Conservation (phyloP, 352 stramenopile genomes). For the Pythium periplocum region DNA sequence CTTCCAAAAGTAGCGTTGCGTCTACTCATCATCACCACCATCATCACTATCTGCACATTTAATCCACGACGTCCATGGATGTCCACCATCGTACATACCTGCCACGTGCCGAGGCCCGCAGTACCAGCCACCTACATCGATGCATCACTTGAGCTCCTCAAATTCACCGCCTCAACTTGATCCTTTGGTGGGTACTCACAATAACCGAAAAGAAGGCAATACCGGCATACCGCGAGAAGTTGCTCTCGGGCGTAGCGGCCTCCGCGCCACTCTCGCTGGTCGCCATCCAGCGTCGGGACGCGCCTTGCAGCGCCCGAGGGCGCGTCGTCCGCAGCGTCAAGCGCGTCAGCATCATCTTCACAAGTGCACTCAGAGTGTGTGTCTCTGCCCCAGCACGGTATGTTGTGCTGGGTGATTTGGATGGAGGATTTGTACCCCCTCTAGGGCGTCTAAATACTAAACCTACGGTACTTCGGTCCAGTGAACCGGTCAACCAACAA, state of each 20-base stretch:
- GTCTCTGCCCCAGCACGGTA: no score
- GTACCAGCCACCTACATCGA: slow-evolving; percentile 53
- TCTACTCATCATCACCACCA: slow-evolving; percentile 27
- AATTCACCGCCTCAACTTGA: neutral
- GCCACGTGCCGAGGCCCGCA: slow-evolving; percentile 72
- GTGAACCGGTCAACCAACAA: no score
- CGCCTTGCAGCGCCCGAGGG: slow-evolving; percentile 1
- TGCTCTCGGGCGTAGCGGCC: slow-evolving; percentile 36
- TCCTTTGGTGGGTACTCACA: slow-evolving; percentile 20
- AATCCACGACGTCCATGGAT: neutral
- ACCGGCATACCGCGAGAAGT: slow-evolving; percentile 69
- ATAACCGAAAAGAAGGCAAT: slow-evolving; percentile 83
- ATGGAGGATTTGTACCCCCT: no score
- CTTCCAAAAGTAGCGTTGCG: slow-evolving; percentile 87
- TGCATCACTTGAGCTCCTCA: neutral
- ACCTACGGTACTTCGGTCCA: no score
- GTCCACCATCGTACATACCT: slow-evolving; percentile 27
- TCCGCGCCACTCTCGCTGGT: slow-evolving; percentile 9
- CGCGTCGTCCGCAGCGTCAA: neutral
- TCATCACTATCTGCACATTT: neutral
- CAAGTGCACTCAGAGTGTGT: no score
- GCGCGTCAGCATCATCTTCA: no score
- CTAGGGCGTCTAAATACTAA: no score
- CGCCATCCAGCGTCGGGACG: slow-evolving; percentile 25
- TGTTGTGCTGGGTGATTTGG: no score